These are phyloP conservation scores for Mycena galericulata DNA, from an alignment of 768 basidiomycete genomes.

Conservation along the genomic window DNA sequence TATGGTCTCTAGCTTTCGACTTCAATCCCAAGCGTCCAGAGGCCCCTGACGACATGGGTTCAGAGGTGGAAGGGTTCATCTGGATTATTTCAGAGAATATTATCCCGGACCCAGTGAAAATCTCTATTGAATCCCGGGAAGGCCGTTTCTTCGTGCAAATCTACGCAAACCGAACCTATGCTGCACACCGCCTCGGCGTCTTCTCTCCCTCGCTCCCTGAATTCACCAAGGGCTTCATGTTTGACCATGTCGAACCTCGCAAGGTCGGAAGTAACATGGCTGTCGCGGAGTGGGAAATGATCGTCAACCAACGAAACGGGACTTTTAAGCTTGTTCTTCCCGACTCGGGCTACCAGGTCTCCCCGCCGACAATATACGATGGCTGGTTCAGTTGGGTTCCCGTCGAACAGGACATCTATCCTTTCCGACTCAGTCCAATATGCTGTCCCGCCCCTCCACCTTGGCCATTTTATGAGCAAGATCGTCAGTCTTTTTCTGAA, in stretches of 20 bases:
- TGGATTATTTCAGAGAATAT: slow-evolving; percentile 1
- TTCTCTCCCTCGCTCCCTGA: slow-evolving; percentile 8
- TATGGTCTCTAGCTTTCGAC: neutral
- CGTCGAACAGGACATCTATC: neutral
- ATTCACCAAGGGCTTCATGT: slow-evolving; percentile 15
- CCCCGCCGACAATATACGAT: neutral
- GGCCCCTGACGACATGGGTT: slow-evolving; percentile 8
- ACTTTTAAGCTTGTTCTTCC: slow-evolving; percentile 9
- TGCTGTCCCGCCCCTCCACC: slow-evolving; percentile 10
- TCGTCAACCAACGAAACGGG: neutral
- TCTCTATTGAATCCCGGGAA: slow-evolving; percentile 3
- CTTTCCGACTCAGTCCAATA: slow-evolving; percentile 12
- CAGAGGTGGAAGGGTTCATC: neutral
- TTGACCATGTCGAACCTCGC: slow-evolving; percentile 4
- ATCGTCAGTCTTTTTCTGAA: neutral
- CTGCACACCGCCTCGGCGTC: slow-evolving; percentile 1
- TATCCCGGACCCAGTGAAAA: neutral
- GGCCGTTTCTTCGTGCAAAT: slow-evolving; percentile 1
- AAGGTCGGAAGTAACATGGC: neutral
- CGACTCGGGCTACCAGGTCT: slow-evolving; percentile 8
- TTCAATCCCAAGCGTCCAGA: slow-evolving; percentile 6
- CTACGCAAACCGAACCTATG: neutral
- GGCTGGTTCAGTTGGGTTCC: slow-evolving; percentile 9
- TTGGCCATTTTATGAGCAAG: slow-evolving; percentile 17
- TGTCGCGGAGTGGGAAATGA: slow-evolving; percentile 13